These are phyloP conservation scores for Barnettozyma salicaria DNA, from an alignment of 805 yeast genomes.

Conservation along the genomic window DNA sequence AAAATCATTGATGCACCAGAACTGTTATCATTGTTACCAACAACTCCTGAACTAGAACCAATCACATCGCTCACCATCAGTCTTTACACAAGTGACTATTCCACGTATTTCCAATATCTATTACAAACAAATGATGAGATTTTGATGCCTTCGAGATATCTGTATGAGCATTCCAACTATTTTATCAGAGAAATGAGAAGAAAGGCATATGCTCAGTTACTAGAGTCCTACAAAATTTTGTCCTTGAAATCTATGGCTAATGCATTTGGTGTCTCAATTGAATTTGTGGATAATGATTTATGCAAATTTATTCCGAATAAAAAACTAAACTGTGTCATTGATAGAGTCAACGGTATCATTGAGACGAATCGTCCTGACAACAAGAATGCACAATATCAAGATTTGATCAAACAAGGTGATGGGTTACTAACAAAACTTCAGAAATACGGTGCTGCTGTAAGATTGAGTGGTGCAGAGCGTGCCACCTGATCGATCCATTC, in stretches of 20 bases:
- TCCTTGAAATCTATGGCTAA: constrained; percentile 90
- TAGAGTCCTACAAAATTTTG: constrained; percentile 89
- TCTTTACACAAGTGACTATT: constrained; percentile 83
- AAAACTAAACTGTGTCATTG: constrained; percentile 91
- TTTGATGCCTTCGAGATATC: constrained; percentile 57
- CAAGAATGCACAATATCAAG: constrained; percentile 89
- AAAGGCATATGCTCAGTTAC: constrained; percentile 87
- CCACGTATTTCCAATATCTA: constrained; percentile 67
- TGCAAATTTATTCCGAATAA: constrained; percentile 89
- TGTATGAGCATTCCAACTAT: constrained; percentile 73
- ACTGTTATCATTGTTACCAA: constrained; percentile 70
- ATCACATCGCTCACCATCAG: constrained; percentile 79
- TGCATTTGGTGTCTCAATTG: constrained; percentile 84
- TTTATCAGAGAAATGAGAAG: constrained; percentile 90
- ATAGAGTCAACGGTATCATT: constrained; percentile 89
- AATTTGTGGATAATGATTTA: constrained; percentile 80
- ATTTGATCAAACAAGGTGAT: constrained; percentile 87
- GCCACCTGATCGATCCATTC: too few species aligned
- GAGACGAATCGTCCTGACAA: constrained; percentile 96
- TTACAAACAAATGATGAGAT: constrained; percentile 72
- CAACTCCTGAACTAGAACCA: constrained; percentile 68
- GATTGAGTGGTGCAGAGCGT: constrained; percentile 86
- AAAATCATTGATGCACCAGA: constrained; percentile 94
- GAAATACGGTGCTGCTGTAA: constrained; percentile 95
- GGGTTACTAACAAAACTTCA: constrained; percentile 87